Percentiles rank a stretch among this genome's conserved stretches.
phyloP scores from a whole-genome alignment of 2,329 filamentous ascomycete species.

The Aspergillus quadricinctus region DNA sequence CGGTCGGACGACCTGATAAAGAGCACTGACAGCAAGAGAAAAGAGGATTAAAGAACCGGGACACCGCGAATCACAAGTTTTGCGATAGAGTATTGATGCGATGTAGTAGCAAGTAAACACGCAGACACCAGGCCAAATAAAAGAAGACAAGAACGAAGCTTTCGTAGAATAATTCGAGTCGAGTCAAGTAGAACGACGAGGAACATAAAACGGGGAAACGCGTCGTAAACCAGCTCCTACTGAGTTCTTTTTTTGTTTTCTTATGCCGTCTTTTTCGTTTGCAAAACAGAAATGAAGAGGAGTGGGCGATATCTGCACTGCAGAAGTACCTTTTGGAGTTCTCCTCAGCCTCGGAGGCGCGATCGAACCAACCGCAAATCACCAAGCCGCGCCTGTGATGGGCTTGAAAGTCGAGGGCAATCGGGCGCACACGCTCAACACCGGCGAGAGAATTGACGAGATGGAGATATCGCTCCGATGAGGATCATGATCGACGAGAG shows the following conservation, averaged over 20 bases:
- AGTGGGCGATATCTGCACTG: neutral
- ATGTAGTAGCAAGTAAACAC: neutral
- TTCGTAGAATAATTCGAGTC: neutral
- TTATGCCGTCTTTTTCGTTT: conserved; percentile 14
- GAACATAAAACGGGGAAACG: neutral
- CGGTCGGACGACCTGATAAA: neutral
- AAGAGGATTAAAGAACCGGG: neutral
- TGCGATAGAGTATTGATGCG: neutral
- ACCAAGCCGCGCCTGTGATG: conserved; percentile 9
- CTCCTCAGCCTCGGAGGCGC: conserved; percentile 21
- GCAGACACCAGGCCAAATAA: neutral
- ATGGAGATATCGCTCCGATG: conserved; percentile 12
- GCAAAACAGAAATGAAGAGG: neutral
- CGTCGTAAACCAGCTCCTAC: neutral
- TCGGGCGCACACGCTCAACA: conserved; percentile 15
- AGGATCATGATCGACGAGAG: conserved; percentile 22
- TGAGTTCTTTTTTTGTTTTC: conserved; percentile 6
- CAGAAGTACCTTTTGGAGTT: conserved; percentile 13
- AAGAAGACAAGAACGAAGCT: neutral
- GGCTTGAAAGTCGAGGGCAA: neutral
- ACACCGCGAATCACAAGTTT: neutral
- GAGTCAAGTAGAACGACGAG: neutral
- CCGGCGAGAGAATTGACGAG: conserved; percentile 19
- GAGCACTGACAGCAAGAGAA: neutral
- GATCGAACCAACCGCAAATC: conserved; percentile 12